Conservation (phyloP, 2,329 filamentous ascomycete species). For the Trichoderma asperellum region DNA sequence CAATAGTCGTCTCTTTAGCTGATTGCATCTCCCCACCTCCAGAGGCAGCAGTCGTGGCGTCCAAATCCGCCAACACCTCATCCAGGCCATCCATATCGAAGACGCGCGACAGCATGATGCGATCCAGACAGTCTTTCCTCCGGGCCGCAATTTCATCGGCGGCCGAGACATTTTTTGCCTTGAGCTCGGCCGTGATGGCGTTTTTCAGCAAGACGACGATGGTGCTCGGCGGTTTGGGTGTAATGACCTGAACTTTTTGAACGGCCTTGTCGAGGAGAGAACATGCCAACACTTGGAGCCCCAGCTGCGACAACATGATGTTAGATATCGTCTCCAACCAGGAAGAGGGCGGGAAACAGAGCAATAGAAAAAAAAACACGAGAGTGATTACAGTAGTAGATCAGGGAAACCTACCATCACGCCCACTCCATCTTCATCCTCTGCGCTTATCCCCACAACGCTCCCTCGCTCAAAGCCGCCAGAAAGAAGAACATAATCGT, state of each 20-base stretch:
- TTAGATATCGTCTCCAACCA: too few relatives aligned
- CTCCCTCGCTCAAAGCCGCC: slow-evolving; percentile 56
- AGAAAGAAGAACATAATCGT: slow-evolving; percentile 50
- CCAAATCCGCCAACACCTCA: slow-evolving; percentile 60
- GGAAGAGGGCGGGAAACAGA: neutral
- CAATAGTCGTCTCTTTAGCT: neutral
- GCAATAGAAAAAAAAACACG: neutral
- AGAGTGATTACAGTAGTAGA: too few relatives aligned
- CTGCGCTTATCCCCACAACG: slow-evolving; percentile 59
- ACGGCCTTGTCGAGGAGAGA: slow-evolving; percentile 40
- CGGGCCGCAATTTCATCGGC: slow-evolving; percentile 31
- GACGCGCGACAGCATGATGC: slow-evolving; percentile 58
- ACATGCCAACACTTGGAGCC: slow-evolving; percentile 52
- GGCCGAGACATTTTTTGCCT: slow-evolving; percentile 13
- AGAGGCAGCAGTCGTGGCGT: slow-evolving; percentile 30
- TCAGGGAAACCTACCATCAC: slow-evolving; percentile 46
- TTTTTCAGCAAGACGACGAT: slow-evolving; percentile 49
- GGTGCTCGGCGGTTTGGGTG: slow-evolving; percentile 49
- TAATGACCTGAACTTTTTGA: slow-evolving; percentile 50
- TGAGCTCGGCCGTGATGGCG: slow-evolving; percentile 46
- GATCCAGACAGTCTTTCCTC: slow-evolving; percentile 48
- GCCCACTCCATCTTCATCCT: slow-evolving; percentile 54
- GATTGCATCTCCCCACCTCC: neutral
- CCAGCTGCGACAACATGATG: slow-evolving; percentile 42
- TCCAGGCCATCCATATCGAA: slow-evolving; percentile 63